Base-by-base conservation (phyloP, 495 filamentous ascomycete genomes). In the Hypoxylon trugodes region DNA sequence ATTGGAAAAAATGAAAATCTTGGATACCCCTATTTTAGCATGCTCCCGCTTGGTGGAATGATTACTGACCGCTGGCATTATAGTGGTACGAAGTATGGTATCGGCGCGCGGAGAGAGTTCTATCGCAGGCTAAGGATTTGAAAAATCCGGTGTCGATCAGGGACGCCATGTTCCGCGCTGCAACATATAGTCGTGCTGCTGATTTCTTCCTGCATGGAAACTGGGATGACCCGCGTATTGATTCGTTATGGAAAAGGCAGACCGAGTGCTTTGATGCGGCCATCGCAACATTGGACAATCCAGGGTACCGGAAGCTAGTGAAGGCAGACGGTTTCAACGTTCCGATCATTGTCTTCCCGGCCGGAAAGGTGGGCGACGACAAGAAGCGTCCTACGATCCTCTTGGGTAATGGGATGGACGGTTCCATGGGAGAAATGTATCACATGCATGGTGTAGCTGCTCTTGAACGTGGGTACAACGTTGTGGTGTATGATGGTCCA, bases 211-310 rank as follows among this genome's bases (percentile, higher is more conserved):
- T 78, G 15, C 79, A 80, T 59, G 74, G 72, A 2, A 77, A 80
- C 35, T 61, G 13, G 50, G 59, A 42, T 10, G 70, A 78, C 50
- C 73, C 68, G 15, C 58, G 71, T 3, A 71, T 76, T 71, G 86
- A 82, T 65, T 81, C 85, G 47, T 84, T 84, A 71, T 91, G 89
- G 73, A 86, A 89, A 63, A 84, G 81, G 69, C 88, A 90, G 73
- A 87, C 89, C 51, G 80, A 84, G 15, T 79, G 84, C 40, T 89
- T 88, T 21, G 83, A 84, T 71, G 82, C 83, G 64, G 80, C 80
- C 15, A 80, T 89, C 33, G 59, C 71, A 2, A 19, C 56, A 1
- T 56, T 78, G 3, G 60, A 61, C 8, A 49, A 73, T 25, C 77
- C 77, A 8, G 79, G 71, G 1, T 38, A 73, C 47, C 69, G 77